A percentile compares a stretch with the other conserved stretches of the same genome.
Conservation (phyloP, 768 basidiomycete genomes). For the Cystobasidium tubakii region DNA sequence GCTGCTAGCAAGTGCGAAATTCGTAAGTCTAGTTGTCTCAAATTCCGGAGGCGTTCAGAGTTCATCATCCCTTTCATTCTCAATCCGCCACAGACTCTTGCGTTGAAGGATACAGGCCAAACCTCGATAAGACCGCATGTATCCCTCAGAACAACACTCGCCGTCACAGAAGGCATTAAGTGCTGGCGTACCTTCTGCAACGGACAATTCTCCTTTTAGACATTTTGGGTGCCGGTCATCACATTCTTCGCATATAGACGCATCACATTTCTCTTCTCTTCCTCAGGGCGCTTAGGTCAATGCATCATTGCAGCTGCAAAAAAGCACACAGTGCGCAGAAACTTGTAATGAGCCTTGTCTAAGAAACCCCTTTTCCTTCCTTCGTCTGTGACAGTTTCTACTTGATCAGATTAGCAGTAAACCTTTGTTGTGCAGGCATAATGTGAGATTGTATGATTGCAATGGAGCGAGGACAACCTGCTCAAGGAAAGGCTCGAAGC, state of each 20-base stretch:
- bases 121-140: constrained; percentile 16
- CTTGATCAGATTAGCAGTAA: not conserved
- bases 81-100: constrained; percentile 36
- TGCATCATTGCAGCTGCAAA: too few relatives aligned
- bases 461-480: too few relatives aligned
- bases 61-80: too few relatives aligned
- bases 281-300: not conserved
- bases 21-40: constrained; percentile 17
- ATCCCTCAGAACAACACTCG: constrained; percentile 7
- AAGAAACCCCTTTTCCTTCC: not conserved
- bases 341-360: too few relatives aligned
- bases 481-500: too few relatives aligned
- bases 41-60: too few relatives aligned
- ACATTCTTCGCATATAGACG: not conserved
- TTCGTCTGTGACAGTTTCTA: not conserved
- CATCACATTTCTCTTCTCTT: not conserved
- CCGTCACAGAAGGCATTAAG: constrained; percentile 10
- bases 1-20: constrained; percentile 27
- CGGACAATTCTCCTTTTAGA: not conserved
- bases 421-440: constrained; percentile 4
- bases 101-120: constrained; percentile 16
- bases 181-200: not conserved
- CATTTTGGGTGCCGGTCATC: not conserved
- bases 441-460: too few relatives aligned
- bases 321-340: too few relatives aligned